Evolutionary conservation across 129 eudicot species (phyloP), one percentile per base, ranked within the genome.

Genomic region (Flaveria robusta): DNA sequence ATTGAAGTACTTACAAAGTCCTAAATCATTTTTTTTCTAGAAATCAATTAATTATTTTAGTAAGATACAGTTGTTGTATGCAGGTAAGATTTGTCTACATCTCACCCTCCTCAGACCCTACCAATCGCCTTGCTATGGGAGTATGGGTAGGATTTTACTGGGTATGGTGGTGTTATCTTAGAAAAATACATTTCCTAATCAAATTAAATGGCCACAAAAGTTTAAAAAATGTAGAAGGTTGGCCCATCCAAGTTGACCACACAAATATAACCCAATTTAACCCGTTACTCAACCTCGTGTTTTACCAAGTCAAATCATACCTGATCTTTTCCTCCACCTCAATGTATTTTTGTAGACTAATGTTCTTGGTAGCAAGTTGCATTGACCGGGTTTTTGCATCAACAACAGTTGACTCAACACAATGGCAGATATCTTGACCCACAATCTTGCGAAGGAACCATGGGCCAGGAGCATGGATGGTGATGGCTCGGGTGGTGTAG

Each of bases 261-360:
- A 13, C 11, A 24, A 60, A 60, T 13, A 60, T 60, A 29, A 27
- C 10, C 64, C 47, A 15, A 8, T 27, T 12, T 49, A 29, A 4
- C 41, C 41, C 8, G 41, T 13, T 11, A 24, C 39, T 23, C n/a
- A 51, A 39, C 49, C 20, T 20, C 65, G n/a, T 19, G 13, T 37
- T 55, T 19, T 54, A 50, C 37, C 39, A 72, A 34, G 22, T 18
- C 59, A 34, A 72, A 19, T 92, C 97, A 62, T 94, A 95, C 79
- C 97, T 71, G 62, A 95, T 95, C 79, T 88, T 95, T 88, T 95
- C 99, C 78, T 95, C 99, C 77, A 95, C 99, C 74, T 95, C 99
- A 54, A 95, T 79, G 46, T 83, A 91, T 80, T 95, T 95, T 86
- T 95, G 72, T 43, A 95, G 86, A 70, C 99, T 91, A 20, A 95